Evolutionary conservation across 495 filamentous ascomycete genomes (phyloP).

Genomic region (Hyaloscypha hepaticicola): DNA sequence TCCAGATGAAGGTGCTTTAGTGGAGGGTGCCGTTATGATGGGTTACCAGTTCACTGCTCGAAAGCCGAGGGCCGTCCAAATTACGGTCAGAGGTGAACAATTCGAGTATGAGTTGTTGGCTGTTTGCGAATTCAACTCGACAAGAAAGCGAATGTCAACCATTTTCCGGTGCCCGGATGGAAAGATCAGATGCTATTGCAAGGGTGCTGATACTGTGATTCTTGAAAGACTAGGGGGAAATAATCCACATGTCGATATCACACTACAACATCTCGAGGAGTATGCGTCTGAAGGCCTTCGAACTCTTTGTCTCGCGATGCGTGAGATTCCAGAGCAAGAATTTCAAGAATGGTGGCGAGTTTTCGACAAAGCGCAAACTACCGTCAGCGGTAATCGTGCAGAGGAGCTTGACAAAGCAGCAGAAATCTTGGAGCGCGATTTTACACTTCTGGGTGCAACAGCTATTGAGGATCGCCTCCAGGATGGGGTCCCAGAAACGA

Average conservation of each 20-base stretch:
- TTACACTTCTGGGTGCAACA: conserved; percentile 89
- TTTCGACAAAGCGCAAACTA: conserved; percentile 86
- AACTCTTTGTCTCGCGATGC: conserved; percentile 93
- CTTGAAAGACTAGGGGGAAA: conserved; percentile 73
- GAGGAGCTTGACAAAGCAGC: conserved; percentile 98
- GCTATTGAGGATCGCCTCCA: conserved; percentile 97
- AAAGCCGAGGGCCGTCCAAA: conserved; percentile 81
- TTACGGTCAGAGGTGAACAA: conserved; percentile 67
- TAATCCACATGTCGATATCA: conserved; percentile 83
- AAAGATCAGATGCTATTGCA: conserved; percentile 88
- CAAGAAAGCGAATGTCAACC: conserved; percentile 95
- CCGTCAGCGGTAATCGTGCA: conserved; percentile 85
- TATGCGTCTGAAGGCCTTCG: conserved; percentile 96
- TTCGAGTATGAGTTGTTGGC: conserved; percentile 89
- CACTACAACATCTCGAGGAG: conserved; percentile 91
- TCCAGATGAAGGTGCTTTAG: conserved; percentile 94
- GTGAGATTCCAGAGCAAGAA: conserved; percentile 88
- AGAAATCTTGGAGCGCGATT: conserved; percentile 89
- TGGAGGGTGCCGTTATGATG: conserved; percentile 82
- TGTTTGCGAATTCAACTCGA: conserved; percentile 98
- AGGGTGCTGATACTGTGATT: conserved; percentile 98
- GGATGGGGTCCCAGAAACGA: conserved; percentile 97
- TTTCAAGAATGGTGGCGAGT: conserved; percentile 86
- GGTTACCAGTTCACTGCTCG: conserved; percentile 90
- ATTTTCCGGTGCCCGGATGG: conserved; percentile 97